Evolutionary conservation across 2,329 filamentous ascomycete species (phyloP), one percentile per base, ranked within the genome.

Genomic region (Thielaviopsis cerberus): DNA sequence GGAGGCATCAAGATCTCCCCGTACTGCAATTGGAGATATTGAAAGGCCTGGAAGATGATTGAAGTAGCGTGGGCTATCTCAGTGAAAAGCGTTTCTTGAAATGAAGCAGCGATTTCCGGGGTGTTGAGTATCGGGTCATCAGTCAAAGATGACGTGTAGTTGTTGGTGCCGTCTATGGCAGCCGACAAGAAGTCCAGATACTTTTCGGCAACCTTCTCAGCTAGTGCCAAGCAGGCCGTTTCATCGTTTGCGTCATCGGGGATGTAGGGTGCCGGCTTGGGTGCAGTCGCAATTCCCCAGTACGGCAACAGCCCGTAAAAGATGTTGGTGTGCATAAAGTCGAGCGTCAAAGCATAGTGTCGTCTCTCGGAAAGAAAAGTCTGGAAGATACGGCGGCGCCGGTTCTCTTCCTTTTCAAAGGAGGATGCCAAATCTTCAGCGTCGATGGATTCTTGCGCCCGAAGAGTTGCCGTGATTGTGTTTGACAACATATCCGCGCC

Each of bases 61-160:
- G 88, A 83, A 69, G 92, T 74, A 48, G 83, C 77, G 66, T 92
- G 85, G 45, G 85, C 74, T 51, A 85, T 76, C 68, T 94, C 88
- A 15, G 81, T 80, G 23, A 89, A 72, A 25, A 82, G 71, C 4
- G 76, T 81, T 57, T 76, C 75, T 24, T 77, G 69, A 81, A 84
- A 91, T 55, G 78, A 73, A 6, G 76, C 54, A 61, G 78, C 75
- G 11, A 79, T 63, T 37, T 78, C 76, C 24, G 81, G 80, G 1
- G 76, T 73, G 41, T 74, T 66, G 58, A 77, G 62, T 11, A 72
- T 66, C 37, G 67, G 65, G 22, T 79, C 74, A 51, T 79, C 76
- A 23, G 76, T 74, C 24, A 79, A 72, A 11, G 77, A 66, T 22
- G 67, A 70, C n/a, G 83, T 68, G 10, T 73, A 75, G 15, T 70